These are phyloP conservation scores for Aspergillus olivimuriae DNA, from an alignment of 495 filamentous ascomycete species.

Conservation along the genomic window DNA sequence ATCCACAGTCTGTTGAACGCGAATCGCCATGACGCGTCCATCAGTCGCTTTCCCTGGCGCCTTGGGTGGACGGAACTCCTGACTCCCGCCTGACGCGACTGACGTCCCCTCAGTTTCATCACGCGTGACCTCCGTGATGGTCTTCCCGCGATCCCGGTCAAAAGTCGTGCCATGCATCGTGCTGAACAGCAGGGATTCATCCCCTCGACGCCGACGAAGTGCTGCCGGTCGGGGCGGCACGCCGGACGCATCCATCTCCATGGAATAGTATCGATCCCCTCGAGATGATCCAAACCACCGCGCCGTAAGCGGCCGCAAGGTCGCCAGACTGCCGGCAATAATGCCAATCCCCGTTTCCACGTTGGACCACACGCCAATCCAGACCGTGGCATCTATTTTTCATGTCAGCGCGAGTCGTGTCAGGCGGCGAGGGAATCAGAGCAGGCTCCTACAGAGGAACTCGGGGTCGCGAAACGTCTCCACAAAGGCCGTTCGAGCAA, in stretches of 20 bases:
- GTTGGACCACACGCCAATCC: slow-evolving; percentile 2
- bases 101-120: neutral
- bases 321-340: slow-evolving; percentile 7
- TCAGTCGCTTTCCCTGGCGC: neutral
- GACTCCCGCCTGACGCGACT: neutral
- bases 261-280: neutral
- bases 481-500: slow-evolving; percentile 1
- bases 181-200: neutral
- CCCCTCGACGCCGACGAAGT: neutral
- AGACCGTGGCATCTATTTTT: neutral
- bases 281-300: neutral
- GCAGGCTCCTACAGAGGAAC: neutral
- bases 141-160: neutral
- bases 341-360: slow-evolving; percentile 8
- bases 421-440: neutral
- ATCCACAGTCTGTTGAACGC: neutral
- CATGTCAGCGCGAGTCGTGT: neutral
- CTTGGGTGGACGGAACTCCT: neutral
- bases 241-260: neutral
- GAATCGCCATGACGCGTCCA: no score
- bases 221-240: neutral
- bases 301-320: slow-evolving; percentile 2
- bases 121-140: neutral
- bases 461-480: slow-evolving; percentile 3
- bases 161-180: neutral